phyloP scores from a whole-genome alignment of 2,329 filamentous ascomycete species.

The Penicillium sp. region DNA sequence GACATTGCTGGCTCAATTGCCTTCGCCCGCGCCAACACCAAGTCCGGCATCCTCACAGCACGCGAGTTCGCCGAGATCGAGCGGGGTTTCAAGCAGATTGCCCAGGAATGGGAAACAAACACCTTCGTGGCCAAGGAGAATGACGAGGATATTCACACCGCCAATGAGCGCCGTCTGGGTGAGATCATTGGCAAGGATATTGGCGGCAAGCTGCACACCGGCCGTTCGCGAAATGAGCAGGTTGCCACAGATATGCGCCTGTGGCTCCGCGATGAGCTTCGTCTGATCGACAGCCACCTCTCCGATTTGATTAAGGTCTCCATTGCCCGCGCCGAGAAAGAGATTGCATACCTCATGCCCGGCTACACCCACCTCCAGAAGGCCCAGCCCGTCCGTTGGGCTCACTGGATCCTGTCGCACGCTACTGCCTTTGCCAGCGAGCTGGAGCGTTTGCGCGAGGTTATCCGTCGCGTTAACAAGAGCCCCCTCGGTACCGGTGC shows the following conservation, averaged over 20 bases:
- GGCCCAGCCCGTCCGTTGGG: slow-evolving; percentile 77
- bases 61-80: slow-evolving; percentile 75
- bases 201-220: slow-evolving; percentile 86
- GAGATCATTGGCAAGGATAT: slow-evolving; percentile 85
- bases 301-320: slow-evolving; percentile 68
- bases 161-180: slow-evolving; percentile 69
- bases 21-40: slow-evolving; percentile 76
- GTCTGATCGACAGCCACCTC: slow-evolving; percentile 66
- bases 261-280: slow-evolving; percentile 77
- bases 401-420: slow-evolving; percentile 76
- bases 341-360: slow-evolving; percentile 78
- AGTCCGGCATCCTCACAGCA: slow-evolving; percentile 68
- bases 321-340: slow-evolving; percentile 66
- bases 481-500: slow-evolving; percentile 72
- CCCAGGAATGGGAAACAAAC: slow-evolving; percentile 44
- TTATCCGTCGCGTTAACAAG: slow-evolving; percentile 70
- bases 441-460: slow-evolving; percentile 72
- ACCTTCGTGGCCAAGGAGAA: slow-evolving; percentile 40
- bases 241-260: slow-evolving; percentile 86
- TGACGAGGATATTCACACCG: slow-evolving; percentile 65
- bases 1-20: slow-evolving; percentile 79
- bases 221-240: slow-evolving; percentile 85
- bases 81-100: slow-evolving; percentile 62
- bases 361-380: slow-evolving; percentile 87
- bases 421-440: slow-evolving; percentile 70